A percentile compares a stretch with the other conserved stretches of the same genome.
Conservation (phyloP, 257 asterid species). For the Cordia subcordata region DNA sequence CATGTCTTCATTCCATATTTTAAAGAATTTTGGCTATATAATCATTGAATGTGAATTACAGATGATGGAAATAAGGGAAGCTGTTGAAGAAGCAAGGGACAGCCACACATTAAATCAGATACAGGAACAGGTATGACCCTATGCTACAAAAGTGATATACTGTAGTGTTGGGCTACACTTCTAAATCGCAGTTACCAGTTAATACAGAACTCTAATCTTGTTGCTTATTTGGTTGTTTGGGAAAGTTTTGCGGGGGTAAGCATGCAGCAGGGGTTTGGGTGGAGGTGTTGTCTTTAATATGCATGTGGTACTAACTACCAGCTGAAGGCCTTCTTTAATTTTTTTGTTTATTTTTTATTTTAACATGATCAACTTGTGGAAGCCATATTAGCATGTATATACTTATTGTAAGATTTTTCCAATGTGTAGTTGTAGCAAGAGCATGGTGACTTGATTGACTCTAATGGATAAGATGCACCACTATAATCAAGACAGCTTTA, state of each 20-base stretch:
- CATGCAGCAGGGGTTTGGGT: too few species aligned
- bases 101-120: slow-evolving; percentile 49
- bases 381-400: neutral
- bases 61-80: slow-evolving; percentile 89
- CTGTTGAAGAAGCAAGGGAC: slow-evolving; percentile 78
- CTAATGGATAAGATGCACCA: too few species aligned
- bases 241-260: too few species aligned
- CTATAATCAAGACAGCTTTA: too few species aligned
- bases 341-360: neutral
- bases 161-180: too few species aligned
- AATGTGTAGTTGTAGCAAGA: neutral
- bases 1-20: too few species aligned
- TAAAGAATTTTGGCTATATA: neutral
- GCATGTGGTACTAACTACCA: too few species aligned
- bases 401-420: neutral
- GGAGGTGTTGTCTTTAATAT: too few species aligned
- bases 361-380: neutral
- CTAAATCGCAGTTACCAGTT: too few species aligned
- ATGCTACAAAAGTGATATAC: neutral
- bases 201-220: too few species aligned
- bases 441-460: neutral
- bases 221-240: too few species aligned
- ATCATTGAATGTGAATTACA: slow-evolving; percentile 26
- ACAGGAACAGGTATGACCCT: slow-evolving; percentile 56
- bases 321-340: too few species aligned